These are phyloP conservation scores for Penicillium verhagenii DNA, from an alignment of 495 filamentous ascomycete species.

Conservation along the genomic window DNA sequence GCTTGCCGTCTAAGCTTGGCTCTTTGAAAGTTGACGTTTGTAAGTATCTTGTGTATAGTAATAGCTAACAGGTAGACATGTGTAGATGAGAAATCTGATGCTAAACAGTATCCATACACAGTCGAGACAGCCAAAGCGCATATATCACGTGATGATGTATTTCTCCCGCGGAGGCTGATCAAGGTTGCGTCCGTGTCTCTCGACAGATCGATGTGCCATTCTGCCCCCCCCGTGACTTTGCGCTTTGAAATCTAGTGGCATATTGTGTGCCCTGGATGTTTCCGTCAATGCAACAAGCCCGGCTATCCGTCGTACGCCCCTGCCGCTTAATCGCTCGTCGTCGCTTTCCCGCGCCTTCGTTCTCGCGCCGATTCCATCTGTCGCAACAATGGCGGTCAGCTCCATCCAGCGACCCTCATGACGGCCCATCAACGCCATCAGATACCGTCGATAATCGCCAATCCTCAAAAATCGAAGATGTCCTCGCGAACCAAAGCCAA, in stretches of 20 bases:
- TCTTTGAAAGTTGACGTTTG: too few species aligned
- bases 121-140: too few species aligned
- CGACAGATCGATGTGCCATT: constrained; percentile 15
- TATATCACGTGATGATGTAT: constrained; percentile 7
- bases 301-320: constrained; percentile 38
- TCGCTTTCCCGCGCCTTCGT: constrained; percentile 34
- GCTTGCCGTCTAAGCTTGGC: too few species aligned
- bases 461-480: constrained; percentile 22
- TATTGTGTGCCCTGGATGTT: constrained; percentile 37
- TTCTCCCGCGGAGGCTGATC: constrained; percentile 6
- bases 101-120: too few species aligned
- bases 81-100: too few species aligned
- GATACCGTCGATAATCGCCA: constrained; percentile 25
- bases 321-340: constrained; percentile 46
- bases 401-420: constrained; percentile 29
- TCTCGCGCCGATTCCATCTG: constrained; percentile 38
- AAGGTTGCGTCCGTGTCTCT: constrained; percentile 1
- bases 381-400: constrained; percentile 36
- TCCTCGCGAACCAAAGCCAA: constrained; percentile 7
- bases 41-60: too few species aligned
- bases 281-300: constrained; percentile 40
- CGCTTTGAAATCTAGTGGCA: constrained; percentile 27
- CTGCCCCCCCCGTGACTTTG: constrained; percentile 21
- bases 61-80: too few species aligned
- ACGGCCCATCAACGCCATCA: constrained; percentile 19